Conservation (phyloP, 306 rosid genomes). For the Cucurbita argyrosperma region DNA sequence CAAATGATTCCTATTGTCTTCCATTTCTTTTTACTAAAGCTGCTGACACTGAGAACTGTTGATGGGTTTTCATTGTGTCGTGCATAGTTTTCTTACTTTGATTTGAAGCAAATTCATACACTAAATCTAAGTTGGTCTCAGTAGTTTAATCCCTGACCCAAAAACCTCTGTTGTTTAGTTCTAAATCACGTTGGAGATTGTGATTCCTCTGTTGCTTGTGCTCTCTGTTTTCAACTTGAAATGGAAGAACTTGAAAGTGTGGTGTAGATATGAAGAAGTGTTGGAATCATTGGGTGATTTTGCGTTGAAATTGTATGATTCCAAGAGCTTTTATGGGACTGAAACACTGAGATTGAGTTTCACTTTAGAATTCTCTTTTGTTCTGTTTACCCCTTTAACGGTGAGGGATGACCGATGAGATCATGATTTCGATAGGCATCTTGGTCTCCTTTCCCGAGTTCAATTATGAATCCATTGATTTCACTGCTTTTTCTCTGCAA, state of each 20-base stretch:
- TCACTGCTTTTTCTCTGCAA: background rate
- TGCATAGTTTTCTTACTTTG: background rate
- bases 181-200: background rate
- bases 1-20: background rate
- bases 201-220: background rate
- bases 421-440: background rate
- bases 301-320: background rate
- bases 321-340: background rate
- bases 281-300: background rate
- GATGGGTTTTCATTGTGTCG: background rate
- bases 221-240: background rate
- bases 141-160: background rate
- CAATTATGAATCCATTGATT: slow-evolving; percentile 3
- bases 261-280: background rate
- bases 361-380: background rate
- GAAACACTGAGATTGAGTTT: background rate
- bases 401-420: background rate
- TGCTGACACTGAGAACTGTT: background rate
- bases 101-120: background rate
- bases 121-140: background rate
- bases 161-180: background rate
- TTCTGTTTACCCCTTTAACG: background rate
- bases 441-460: slow-evolving; percentile 4
- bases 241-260: too few species aligned
- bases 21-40: too few species aligned